Percentiles rank a stretch among this genome's conserved stretches.
Conservation (phyloP, 2,329 filamentous ascomycete genomes). For the Lachnellula subtilissima region DNA sequence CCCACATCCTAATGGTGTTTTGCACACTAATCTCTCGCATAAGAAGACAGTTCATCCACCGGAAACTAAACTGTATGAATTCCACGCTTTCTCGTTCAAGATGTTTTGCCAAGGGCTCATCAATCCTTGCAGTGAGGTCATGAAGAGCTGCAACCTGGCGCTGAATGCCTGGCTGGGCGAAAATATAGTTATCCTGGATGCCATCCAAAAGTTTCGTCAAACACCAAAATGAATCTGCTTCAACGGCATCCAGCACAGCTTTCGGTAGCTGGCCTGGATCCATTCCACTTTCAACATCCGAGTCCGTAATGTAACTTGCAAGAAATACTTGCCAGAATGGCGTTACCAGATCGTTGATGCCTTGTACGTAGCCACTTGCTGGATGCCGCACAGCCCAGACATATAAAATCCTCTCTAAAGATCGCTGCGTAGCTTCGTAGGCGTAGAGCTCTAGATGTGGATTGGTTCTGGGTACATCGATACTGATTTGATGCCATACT, state of each 20-base stretch:
- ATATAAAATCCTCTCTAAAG: slow-evolving; percentile 89
- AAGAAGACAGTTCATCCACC: slow-evolving; percentile 99
- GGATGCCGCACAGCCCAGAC: slow-evolving; percentile 97
- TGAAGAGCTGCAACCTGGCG: slow-evolving; percentile 84
- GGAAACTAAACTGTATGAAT: slow-evolving; percentile 98
- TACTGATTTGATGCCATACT: slow-evolving; percentile 99
- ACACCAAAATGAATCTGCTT: slow-evolving; percentile 98
- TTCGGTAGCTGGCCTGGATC: slow-evolving; percentile 91
- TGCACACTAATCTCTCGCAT: slow-evolving; percentile 97
- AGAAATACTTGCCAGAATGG: slow-evolving; percentile 98
- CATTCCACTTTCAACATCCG: slow-evolving; percentile 89
- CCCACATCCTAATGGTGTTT: slow-evolving; percentile 99
- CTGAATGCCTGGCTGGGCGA: slow-evolving; percentile 94
- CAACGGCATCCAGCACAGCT: slow-evolving; percentile 88
- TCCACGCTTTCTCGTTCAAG: slow-evolving; percentile 88
- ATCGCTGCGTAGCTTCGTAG: slow-evolving; percentile 93
- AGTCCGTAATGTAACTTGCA: slow-evolving; percentile 89
- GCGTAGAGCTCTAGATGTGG: slow-evolving; percentile 92
- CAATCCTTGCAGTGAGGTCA: slow-evolving; percentile 87
- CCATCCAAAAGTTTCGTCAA: slow-evolving; percentile 96
- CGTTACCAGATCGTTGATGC: slow-evolving; percentile 96
- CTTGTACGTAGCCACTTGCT: slow-evolving; percentile 95
- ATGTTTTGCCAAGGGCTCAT: slow-evolving; percentile 77
- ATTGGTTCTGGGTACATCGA: slow-evolving; percentile 93
- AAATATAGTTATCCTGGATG: slow-evolving; percentile 98